Evolutionary conservation across 371 early-diverging fungal species (phyloP), one percentile per base, ranked within the genome.

Genomic region (Apophysomyces elegans): DNA sequence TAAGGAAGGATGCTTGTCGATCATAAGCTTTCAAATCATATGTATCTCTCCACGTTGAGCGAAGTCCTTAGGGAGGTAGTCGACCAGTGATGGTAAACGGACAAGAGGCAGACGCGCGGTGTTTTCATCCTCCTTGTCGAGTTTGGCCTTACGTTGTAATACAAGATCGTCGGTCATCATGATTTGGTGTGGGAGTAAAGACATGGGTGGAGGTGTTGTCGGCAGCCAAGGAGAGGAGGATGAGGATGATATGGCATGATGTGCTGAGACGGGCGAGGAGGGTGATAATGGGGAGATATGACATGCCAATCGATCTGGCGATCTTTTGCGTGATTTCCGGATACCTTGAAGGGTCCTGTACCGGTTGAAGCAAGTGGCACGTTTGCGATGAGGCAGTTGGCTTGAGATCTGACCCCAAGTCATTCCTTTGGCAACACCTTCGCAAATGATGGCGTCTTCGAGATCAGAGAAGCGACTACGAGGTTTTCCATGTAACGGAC

Each of bases 351-450:
- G 47, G 0, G 82, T 82, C 56, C 78, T 63, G 36, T 77, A 82
- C 41, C 82, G 74, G 57, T 82, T 82, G 56, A 77, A 82, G 59
- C 82, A 82, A 8, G 82, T 82, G 8, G 82, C 82, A 16, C 82
- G 76, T 59, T 82, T 82, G 56, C 82, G 77, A 44, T 77, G 77
- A 21, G 78, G 77, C 16, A 82, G 58, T 8, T 72, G 65, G 21
- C 64, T 71, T 1, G 82, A 79, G 56, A 82, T 82, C 62, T 79
- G 78, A 6, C 78, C 75, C 82, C 82, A 82, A 7, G 82, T 79
- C 62, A 82, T 59, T 3, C 78, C 73, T 45, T 74, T 72, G 58
- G 79, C 79, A 41, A 76, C 79, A 46, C 82, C 82, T 61, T 79
- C 68, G 54, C 77, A 75, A 18, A 82, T 82, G 16, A 82, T 69